phyloP scores from a whole-genome alignment of 176 grass and related monocot genomes.

The Avena insularis region DNA sequence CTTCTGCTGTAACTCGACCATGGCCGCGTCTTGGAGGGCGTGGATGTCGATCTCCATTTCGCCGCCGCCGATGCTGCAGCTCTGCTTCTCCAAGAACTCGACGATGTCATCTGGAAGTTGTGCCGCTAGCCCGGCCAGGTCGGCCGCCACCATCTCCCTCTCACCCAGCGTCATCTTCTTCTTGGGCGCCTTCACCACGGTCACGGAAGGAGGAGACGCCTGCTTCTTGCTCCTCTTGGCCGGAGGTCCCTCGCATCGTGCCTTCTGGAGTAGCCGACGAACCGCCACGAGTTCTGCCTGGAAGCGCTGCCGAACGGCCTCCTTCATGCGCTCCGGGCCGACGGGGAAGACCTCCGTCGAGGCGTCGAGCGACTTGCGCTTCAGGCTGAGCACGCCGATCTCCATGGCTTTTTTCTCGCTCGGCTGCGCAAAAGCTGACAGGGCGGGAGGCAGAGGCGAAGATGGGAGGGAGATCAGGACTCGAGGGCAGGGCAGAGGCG shows the following conservation, averaged over 20 bases:
- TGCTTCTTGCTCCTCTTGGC: neutral
- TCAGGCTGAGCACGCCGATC: neutral
- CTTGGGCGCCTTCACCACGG: too few species aligned
- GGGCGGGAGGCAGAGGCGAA: neutral
- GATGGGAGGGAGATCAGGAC: neutral
- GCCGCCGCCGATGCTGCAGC: neutral
- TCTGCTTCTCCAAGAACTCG: neutral
- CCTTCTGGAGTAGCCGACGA: neutral
- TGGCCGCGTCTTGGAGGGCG: neutral
- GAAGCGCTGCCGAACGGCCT: neutral
- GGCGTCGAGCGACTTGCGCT: neutral
- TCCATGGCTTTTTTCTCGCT: neutral
- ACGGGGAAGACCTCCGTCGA: too few species aligned
- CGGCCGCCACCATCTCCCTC: neutral
- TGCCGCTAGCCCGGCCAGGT: neutral
- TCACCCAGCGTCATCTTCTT: neutral
- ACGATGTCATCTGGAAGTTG: neutral
- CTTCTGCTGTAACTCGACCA: neutral
- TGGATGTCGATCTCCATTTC: neutral
- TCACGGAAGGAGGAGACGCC: neutral
- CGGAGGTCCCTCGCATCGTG: neutral
- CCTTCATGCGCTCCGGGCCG: neutral
- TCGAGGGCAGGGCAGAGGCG: neutral
- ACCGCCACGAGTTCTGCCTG: slow-evolving; percentile 7
- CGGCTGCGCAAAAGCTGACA: neutral